Conservation (phyloP, 805 yeast genomes). For the Cyberlindnera samutprakarnensis region DNA sequence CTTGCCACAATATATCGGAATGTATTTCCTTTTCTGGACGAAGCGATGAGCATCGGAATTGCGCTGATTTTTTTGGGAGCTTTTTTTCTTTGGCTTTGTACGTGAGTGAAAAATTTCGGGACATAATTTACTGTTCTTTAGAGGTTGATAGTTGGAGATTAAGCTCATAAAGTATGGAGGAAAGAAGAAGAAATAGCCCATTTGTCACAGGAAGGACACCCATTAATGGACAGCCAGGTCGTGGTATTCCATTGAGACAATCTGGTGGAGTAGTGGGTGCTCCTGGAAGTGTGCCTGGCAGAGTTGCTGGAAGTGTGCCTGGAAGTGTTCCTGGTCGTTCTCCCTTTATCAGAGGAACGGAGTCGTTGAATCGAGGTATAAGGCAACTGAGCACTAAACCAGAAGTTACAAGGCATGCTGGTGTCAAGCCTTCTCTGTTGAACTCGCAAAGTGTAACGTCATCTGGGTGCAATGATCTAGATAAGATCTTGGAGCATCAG, state of each 20-base stretch:
- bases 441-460: conserved; percentile 74
- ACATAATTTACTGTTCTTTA: no score
- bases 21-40: no score
- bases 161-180: no score
- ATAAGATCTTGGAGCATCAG: conserved; percentile 64
- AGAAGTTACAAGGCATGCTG: conserved; percentile 31
- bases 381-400: conserved; percentile 4
- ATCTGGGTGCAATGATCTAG: conserved; percentile 74
- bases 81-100: no score
- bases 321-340: no score
- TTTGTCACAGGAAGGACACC: conserved; percentile 3
- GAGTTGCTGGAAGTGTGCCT: not conserved
- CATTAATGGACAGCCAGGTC: not conserved
- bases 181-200: conserved; percentile 2
- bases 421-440: conserved; percentile 63
- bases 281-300: not conserved
- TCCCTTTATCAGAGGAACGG: conserved; percentile 1
- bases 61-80: no score
- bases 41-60: no score
- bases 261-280: no score
- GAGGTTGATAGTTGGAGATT: no score
- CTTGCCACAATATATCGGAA: no score
- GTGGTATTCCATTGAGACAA: no score
- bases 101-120: no score
- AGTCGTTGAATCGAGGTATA: conserved; percentile 1